A percentile compares a stretch with the other conserved stretches of the same genome.
Conservation (phyloP, 306 rosid genomes). For the cucumber (Cucumis sativus) region Cucumber_9930_V3 NC_026655.2:1069501-1070000, state of each 20-base stretch:
- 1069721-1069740: constrained; percentile 19
- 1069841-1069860: constrained; percentile 34
- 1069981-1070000: not conserved
- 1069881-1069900: constrained; percentile 23
- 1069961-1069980: not conserved
- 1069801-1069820: constrained; percentile 48
- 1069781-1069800: constrained; percentile 81
- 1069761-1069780: constrained; percentile 81
- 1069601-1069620: constrained; percentile 52
- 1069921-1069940: not conserved
- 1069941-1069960: not conserved
- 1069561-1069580: not conserved
- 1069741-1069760: constrained; percentile 35
- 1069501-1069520: not conserved
- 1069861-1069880: constrained; percentile 12
- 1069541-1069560: constrained; percentile 5
- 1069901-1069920: constrained; percentile 23
- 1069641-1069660: constrained; percentile 33
- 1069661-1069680: constrained; percentile 75
- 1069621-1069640: constrained; percentile 41
- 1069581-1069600: constrained; percentile 41
- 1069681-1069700: constrained; percentile 73
- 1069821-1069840: constrained; percentile 48
- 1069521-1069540: not conserved
- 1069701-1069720: constrained; percentile 72